Evolutionary conservation across 495 filamentous ascomycete genomes (phyloP), one percentile per base, ranked within the genome.

Genomic region (Penicillium arizonense): DNA sequence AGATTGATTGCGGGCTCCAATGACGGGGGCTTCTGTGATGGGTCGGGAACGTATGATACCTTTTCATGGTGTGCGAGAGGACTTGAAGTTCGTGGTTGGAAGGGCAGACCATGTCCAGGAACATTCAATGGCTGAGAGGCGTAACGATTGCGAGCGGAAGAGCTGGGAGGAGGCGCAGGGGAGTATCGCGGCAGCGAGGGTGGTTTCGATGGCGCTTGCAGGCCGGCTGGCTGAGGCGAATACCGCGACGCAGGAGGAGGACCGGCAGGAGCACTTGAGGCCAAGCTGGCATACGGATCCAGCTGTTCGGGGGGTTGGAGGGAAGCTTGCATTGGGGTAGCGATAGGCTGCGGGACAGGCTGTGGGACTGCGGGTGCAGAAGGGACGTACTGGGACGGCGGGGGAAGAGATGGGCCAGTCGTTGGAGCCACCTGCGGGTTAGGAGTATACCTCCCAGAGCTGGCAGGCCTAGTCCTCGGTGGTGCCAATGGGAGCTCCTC

Each of bases 1-100:
- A 64, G 52, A 33, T 50, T 55, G 38, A 64, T 57, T 20, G 64
- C 54, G 7, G 61, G 65, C 23, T 69, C 57, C n/a, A 68, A 43
- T 14, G 66, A 65, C 13, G 71, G 56, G 4, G 55, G 58, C 36
- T 59, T 62, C 3, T 64, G 47, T 16, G 57, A 47, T 13, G 64
- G 62, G 33, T 65, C 62, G 3, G 68, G 62, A 39, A 72, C 72
- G 32, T 76, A 73, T 3, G 69, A 72, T 23, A 59, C 56, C 46
- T 75, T 76, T 45, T 77, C 74, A 47, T 77, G 73, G 46, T 91
- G 84, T 16, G 89, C 91, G 26, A 95, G 75, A 10, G 89, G 91
- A 62, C 90, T 96, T 16, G 88, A 94, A 16, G 89, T 94, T 47
- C 90, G 83, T 8, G 90, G 90, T 50, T 89, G 89, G 68, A 91